Conservation (phyloP, 495 filamentous ascomycete genomes). For the Annulohypoxylon bovei region DNA sequence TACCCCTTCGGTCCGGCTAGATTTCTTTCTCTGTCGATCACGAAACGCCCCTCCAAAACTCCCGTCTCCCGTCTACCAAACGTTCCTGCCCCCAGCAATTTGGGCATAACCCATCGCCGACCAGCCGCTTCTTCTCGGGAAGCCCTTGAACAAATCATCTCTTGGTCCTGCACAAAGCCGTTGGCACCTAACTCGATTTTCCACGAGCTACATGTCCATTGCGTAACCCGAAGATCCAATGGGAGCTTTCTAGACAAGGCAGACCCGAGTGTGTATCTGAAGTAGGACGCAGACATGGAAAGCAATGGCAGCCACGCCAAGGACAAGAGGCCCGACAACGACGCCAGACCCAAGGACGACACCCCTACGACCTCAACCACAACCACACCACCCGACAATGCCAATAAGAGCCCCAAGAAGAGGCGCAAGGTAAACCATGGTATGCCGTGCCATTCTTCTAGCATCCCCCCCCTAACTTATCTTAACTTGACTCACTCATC, state of each 20-base stretch:
- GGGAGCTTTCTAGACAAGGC: constrained; percentile 50
- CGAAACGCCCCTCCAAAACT: constrained; percentile 37
- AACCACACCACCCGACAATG: constrained; percentile 53
- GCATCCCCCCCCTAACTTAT: constrained; percentile 23
- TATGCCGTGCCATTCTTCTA: constrained; percentile 60
- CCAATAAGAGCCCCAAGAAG: constrained; percentile 82
- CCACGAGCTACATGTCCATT: constrained; percentile 59
- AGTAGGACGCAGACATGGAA: constrained; percentile 51
- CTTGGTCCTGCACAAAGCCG: constrained; percentile 60
- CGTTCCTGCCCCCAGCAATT: constrained; percentile 7
- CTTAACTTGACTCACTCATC: constrained; percentile 45
- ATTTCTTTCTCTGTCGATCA: constrained; percentile 42
- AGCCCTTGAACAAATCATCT: constrained; percentile 40
- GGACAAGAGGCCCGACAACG: constrained; percentile 58
- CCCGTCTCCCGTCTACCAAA: constrained; percentile 23
- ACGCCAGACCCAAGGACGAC: constrained; percentile 54
- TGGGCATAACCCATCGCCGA: constrained; percentile 25
- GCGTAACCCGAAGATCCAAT: constrained; percentile 63
- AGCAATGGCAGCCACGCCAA: constrained; percentile 61
- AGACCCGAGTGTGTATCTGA: constrained; percentile 43
- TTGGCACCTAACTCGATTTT: constrained; percentile 57
- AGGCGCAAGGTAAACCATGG: constrained; percentile 99
- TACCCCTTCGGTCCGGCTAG: constrained; percentile 36
- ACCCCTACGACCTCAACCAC: constrained; percentile 54
- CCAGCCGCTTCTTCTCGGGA: constrained; percentile 41